phyloP scores from a whole-genome alignment of 2,329 filamentous ascomycete species.

The Clonostachys solani region DNA sequence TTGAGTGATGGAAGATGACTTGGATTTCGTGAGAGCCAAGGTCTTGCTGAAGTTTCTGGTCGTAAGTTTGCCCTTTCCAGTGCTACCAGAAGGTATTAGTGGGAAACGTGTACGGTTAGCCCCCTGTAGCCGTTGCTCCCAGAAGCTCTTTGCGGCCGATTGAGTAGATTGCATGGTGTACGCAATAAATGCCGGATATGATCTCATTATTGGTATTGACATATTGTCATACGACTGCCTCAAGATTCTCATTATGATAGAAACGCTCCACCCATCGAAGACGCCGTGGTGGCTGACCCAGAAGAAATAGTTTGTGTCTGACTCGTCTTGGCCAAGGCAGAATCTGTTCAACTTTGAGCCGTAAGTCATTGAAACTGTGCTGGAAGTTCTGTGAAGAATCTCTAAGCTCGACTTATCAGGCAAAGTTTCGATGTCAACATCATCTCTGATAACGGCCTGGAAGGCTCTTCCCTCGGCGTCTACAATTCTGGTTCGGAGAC shows the following conservation, averaged over 20 bases:
- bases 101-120: neutral
- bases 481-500: conserved; percentile 7
- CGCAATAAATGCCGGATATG: neutral
- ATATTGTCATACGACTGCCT: conserved; percentile 2
- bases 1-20: conserved; percentile 5
- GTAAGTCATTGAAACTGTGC: conserved; percentile 2
- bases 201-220: conserved; percentile 1
- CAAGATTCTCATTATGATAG: neutral
- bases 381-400: neutral
- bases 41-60: neutral
- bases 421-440: neutral
- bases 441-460: neutral
- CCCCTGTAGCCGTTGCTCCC: neutral
- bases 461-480: neutral
- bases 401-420: neutral
- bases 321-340: conserved; percentile 3
- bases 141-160: neutral
- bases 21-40: neutral
- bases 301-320: conserved; percentile 10
- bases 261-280: conserved; percentile 1
- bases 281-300: conserved; percentile 12
- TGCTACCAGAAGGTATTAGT: conserved; percentile 1
- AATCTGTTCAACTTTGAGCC: conserved; percentile 4
- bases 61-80: neutral
- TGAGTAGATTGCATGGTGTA: neutral